Conservation (phyloP, 148 eudicot genomes). For the Rhododendron mucronatum region DNA sequence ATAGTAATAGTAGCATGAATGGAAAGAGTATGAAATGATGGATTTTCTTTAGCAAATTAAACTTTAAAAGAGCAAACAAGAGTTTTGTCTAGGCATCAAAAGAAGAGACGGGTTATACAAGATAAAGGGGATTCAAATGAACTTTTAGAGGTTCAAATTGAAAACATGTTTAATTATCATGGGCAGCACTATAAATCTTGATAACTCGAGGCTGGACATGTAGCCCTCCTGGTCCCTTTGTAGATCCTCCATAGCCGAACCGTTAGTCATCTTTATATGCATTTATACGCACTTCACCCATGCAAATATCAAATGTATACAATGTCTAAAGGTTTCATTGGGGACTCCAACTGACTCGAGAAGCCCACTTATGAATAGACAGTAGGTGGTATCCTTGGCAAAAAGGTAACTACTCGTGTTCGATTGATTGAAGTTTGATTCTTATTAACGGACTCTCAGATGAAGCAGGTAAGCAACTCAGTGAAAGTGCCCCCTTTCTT, state of each 20-base stretch:
- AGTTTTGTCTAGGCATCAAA: background rate
- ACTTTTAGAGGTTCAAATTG: background rate
- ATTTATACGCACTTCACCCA: background rate
- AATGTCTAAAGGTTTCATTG: background rate
- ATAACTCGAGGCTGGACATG: background rate
- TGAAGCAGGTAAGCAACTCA: background rate
- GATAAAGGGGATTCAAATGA: background rate
- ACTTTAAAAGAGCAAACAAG: background rate
- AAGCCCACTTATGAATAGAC: background rate
- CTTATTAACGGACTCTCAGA: background rate
- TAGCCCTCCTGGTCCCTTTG: background rate
- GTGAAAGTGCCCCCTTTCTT: background rate
- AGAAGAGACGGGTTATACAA: background rate
- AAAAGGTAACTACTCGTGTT: background rate
- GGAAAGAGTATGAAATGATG: background rate
- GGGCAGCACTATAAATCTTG: background rate
- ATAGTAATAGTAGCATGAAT: background rate
- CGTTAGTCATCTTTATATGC: background rate
- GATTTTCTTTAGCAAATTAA: background rate
- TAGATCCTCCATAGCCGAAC: background rate
- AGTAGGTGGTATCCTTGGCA: background rate
- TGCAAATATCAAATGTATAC: background rate
- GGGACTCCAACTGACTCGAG: background rate
- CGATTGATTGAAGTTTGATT: background rate
- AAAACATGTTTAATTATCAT: background rate